Evolutionary conservation across 768 basidiomycete genomes (phyloP).

Genomic region (Podaxis sp.): DNA sequence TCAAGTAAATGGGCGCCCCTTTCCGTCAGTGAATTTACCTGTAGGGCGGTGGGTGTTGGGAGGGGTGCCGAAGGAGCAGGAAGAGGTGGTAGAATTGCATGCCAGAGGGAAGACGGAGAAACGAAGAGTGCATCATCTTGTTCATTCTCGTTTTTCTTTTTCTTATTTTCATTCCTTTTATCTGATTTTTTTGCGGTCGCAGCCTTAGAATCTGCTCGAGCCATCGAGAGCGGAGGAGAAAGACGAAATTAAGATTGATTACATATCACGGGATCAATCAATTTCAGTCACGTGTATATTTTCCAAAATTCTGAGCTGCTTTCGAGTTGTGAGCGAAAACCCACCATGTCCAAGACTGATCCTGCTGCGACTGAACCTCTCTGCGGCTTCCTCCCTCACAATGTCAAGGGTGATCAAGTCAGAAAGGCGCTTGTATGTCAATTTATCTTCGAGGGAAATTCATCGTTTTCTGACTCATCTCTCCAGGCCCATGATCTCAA

Average conservation of each 20-base stretch:
- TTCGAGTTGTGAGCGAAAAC: not conserved
- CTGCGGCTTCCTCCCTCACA: constrained; percentile 69
- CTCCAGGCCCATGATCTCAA: constrained; percentile 74
- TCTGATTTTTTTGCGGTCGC: not conserved
- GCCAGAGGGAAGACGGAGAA: constrained; percentile 50
- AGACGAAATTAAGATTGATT: not conserved
- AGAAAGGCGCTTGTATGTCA: constrained; percentile 62
- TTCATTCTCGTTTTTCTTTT: not conserved
- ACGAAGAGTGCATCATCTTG: constrained; percentile 23
- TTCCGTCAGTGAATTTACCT: constrained; percentile 40
- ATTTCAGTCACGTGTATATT: not conserved
- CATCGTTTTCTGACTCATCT: not conserved
- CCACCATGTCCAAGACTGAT: not conserved
- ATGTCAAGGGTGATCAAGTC: constrained; percentile 62
- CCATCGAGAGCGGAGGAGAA: not conserved
- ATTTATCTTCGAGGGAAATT: not conserved
- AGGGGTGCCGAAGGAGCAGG: constrained; percentile 21
- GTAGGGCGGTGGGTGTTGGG: constrained; percentile 34
- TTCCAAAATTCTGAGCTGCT: not conserved
- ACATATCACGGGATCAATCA: not conserved
- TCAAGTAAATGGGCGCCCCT: constrained; percentile 47
- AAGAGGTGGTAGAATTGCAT: constrained; percentile 41
- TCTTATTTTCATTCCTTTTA: not conserved
- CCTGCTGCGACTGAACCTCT: constrained; percentile 45
- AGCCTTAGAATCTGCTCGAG: not conserved